Conservation (phyloP, 225 moss, liverwort and hornwort species). For the Antitrichia curtipendula region DNA sequence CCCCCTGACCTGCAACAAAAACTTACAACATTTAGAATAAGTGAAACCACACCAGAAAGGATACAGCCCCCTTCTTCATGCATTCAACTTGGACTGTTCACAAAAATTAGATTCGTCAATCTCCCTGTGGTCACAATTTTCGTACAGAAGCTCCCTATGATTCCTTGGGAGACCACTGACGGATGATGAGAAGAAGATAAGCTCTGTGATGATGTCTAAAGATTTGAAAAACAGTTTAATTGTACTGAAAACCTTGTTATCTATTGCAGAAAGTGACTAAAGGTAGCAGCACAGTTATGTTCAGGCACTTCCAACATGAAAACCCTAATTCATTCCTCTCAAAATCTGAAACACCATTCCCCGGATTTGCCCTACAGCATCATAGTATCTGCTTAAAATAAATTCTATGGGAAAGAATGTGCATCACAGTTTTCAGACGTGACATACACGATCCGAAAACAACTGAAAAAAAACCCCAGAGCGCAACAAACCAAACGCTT, state of each 20-base stretch:
- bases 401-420: background rate
- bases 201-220: background rate
- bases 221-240: background rate
- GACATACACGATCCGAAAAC: background rate
- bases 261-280: background rate
- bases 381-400: background rate
- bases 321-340: background rate
- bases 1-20: constrained; percentile 12
- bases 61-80: background rate
- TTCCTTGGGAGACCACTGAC: background rate
- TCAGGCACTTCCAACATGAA: background rate
- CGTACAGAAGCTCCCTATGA: background rate
- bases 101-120: background rate
- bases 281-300: background rate
- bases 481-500: background rate
- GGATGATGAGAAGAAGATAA: background rate
- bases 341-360: background rate
- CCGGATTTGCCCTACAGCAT: background rate
- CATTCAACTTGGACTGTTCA: background rate
- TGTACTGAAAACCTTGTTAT: background rate
- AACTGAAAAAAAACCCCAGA: background rate
- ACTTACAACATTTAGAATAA: background rate
- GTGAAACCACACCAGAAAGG: background rate
- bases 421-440: background rate
- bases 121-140: background rate